These are phyloP conservation scores for Paraconiothyrium sp. DNA, from an alignment of 2,329 filamentous ascomycete genomes.

Conservation along the genomic window DNA sequence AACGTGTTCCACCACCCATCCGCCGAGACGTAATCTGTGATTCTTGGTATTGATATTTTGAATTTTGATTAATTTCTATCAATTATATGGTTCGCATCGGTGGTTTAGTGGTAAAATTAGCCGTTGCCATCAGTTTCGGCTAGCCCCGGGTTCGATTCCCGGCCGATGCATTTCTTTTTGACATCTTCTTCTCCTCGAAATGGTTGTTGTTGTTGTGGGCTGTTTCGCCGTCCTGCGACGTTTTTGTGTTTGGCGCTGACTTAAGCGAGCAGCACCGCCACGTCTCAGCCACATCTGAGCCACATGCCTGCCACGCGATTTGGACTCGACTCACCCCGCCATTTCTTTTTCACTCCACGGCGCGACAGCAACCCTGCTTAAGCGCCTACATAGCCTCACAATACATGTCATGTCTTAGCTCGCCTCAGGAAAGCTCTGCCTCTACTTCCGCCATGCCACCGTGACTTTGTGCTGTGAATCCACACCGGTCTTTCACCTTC, in stretches of 20 bases:
- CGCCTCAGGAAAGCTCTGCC: background rate
- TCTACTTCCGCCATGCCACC: conserved; percentile 14
- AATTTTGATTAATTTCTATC: no score
- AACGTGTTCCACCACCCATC: no score
- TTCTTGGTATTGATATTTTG: no score
- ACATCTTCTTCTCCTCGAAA: background rate
- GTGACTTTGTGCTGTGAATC: conserved; percentile 7
- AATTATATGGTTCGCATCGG: background rate
- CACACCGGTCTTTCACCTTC: conserved; percentile 8
- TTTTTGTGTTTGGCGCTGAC: background rate
- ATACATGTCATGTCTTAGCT: conserved; percentile 7
- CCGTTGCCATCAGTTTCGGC: conserved; percentile 9
- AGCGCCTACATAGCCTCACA: conserved; percentile 27
- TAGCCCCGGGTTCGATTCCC: conserved; percentile 14
- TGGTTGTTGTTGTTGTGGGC: background rate
- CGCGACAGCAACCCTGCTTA: conserved; percentile 18
- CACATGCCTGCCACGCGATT: conserved; percentile 21
- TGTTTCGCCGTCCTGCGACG: background rate
- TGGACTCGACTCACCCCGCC: conserved; percentile 19
- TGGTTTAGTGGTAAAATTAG: conserved; percentile 16
- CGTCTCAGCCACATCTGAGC: conserved; percentile 21
- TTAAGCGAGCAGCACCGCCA: conserved; percentile 14
- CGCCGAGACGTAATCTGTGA: no score
- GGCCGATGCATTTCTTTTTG: conserved; percentile 8
- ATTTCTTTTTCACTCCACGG: conserved; percentile 22